Percentiles rank a stretch among this genome's conserved stretches.
Evolutionary conservation across 1,284 basidiomycete genomes (phyloP).

Genomic region (Sanguinoderma infundibulare): DNA sequence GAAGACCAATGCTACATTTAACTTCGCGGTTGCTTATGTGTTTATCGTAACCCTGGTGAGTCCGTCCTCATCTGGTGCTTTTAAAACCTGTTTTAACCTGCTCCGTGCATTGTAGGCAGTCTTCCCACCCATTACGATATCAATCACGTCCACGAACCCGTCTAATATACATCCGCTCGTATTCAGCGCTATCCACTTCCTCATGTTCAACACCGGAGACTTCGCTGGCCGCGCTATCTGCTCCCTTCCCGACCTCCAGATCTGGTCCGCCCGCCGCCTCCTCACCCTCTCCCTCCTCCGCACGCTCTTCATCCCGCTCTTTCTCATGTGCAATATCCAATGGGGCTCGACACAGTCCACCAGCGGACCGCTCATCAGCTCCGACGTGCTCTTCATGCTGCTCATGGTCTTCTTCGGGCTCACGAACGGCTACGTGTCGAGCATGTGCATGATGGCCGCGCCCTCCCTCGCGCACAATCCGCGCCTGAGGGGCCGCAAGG

Average conservation of each 20-base stretch:
- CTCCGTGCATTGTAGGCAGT: slow-evolving; percentile 63
- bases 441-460: slow-evolving; percentile 73
- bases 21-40: slow-evolving; percentile 76
- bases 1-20: slow-evolving; percentile 68
- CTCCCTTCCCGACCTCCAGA: slow-evolving; percentile 62
- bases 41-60: slow-evolving; percentile 83
- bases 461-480: slow-evolving; percentile 77
- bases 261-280: slow-evolving; percentile 71
- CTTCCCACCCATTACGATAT: slow-evolving; percentile 84
- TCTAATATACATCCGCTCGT: slow-evolving; percentile 62
- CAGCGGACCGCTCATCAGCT: slow-evolving; percentile 59
- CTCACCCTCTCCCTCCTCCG: slow-evolving; percentile 68
- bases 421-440: slow-evolving; percentile 78
- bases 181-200: slow-evolving; percentile 74
- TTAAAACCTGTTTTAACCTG: neutral
- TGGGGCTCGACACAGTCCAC: slow-evolving; percentile 41
- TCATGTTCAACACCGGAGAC: slow-evolving; percentile 80
- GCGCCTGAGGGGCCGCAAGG: slow-evolving; percentile 58
- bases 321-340: slow-evolving; percentile 84
- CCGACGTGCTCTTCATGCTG: slow-evolving; percentile 76
- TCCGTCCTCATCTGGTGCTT: slow-evolving; percentile 1
- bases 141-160: slow-evolving; percentile 68
- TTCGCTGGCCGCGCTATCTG: slow-evolving; percentile 78
- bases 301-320: slow-evolving; percentile 81
- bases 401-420: slow-evolving; percentile 76